A percentile compares a stretch with the other conserved stretches of the same genome.
These are phyloP conservation scores for Ramalina intermedia DNA, from an alignment of 495 filamentous ascomycete species.

Conservation along the genomic window DNA sequence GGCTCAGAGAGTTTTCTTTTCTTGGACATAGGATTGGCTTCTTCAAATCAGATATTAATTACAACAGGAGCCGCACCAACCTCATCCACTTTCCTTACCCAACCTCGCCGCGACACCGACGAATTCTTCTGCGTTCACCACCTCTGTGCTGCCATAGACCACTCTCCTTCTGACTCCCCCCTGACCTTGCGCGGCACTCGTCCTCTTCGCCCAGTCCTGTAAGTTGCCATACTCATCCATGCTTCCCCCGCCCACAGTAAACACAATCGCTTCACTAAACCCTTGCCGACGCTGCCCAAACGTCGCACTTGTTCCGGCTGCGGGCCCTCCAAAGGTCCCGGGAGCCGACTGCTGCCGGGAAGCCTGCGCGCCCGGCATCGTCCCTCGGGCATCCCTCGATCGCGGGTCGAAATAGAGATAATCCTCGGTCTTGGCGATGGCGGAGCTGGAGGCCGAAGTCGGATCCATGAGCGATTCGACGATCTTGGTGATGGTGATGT, in stretches of 20 bases:
- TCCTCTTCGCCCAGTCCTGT: conserved; percentile 85
- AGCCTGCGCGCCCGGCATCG: conserved; percentile 59
- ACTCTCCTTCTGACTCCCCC: conserved; percentile 50
- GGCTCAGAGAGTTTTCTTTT: not conserved
- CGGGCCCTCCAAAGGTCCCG: conserved; percentile 21
- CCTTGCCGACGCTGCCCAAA: conserved; percentile 91
- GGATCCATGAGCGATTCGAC: conserved; percentile 98
- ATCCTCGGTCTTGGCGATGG: conserved; percentile 90
- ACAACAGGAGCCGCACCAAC: not conserved
- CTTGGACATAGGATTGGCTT: not conserved
- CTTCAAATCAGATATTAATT: not conserved
- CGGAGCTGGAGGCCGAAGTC: conserved; percentile 68
- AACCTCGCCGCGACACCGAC: conserved; percentile 64
- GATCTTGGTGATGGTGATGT: conserved; percentile 93
- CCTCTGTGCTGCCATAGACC: conserved; percentile 89
- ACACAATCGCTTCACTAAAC: conserved; percentile 90
- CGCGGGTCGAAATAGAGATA: conserved; percentile 99
- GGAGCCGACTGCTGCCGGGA: conserved; percentile 28
- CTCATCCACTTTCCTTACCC: conserved; percentile 44
- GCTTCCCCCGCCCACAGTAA: conserved; percentile 90
- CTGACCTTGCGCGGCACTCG: conserved; percentile 29
- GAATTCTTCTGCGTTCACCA: conserved; percentile 85
- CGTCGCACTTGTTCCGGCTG: conserved; percentile 58
- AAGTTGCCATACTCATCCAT: conserved; percentile 99
- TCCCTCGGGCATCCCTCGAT: conserved; percentile 80